Percentiles rank a stretch among this genome's conserved stretches.
Evolutionary conservation across 2,329 filamentous ascomycete species (phyloP).

Genomic region (Akanthomyces dipterigenus): DNA sequence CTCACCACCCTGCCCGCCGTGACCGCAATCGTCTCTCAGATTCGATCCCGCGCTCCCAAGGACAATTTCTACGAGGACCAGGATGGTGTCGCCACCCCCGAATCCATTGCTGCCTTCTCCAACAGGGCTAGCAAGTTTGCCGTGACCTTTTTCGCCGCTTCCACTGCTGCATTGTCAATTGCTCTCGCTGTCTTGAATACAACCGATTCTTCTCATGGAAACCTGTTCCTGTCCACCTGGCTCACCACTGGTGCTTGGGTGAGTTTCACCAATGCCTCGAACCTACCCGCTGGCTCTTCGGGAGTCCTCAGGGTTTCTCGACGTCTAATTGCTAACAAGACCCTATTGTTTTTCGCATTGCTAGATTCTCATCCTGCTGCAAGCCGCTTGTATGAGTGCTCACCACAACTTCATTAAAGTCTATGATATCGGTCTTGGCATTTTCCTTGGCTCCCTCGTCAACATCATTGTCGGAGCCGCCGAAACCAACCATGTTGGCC

Average conservation of each 20-base stretch:
- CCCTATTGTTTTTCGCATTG: not conserved
- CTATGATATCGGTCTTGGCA: conserved; percentile 47
- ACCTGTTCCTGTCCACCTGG: conserved; percentile 50
- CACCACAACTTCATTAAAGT: conserved; percentile 44
- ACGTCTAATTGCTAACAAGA: not conserved
- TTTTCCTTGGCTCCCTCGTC: conserved; percentile 40
- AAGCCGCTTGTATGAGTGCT: conserved; percentile 42
- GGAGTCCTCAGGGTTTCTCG: not conserved
- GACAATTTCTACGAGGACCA: conserved; percentile 57
- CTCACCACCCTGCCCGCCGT: conserved; percentile 33
- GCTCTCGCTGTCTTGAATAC: conserved; percentile 48
- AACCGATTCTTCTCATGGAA: conserved; percentile 27
- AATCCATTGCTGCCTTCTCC: conserved; percentile 57
- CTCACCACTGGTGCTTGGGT: conserved; percentile 57
- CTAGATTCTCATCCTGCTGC: conserved; percentile 45
- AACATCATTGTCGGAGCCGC: conserved; percentile 37
- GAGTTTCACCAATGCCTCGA: conserved; percentile 25
- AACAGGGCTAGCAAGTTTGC: conserved; percentile 49
- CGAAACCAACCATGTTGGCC: conserved; percentile 35
- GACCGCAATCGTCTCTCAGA: conserved; percentile 27
- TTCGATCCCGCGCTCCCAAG: conserved; percentile 28
- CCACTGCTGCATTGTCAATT: conserved; percentile 50
- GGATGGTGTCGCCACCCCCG: conserved; percentile 62
- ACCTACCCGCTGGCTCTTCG: not conserved
- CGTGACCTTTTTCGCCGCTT: conserved; percentile 45